Percentiles rank a stretch among this genome's conserved stretches.
Evolutionary conservation across 257 asterid genomes (phyloP).

Genomic region (Petrea volubilis): DNA sequence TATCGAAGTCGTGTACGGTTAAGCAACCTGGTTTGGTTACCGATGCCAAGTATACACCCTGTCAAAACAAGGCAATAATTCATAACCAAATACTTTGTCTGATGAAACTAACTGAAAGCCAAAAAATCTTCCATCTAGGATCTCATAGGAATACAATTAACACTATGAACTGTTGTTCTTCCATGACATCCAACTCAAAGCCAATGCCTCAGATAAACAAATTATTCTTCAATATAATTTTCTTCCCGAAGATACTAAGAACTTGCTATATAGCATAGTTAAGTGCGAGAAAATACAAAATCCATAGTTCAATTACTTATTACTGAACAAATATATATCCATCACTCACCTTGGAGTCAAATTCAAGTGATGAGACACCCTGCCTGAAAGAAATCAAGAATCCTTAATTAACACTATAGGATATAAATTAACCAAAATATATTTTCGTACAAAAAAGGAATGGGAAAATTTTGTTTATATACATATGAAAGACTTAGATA

Average conservation of each 20-base stretch:
- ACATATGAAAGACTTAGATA: neutral
- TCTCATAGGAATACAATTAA: neutral
- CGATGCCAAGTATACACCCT: constrained; percentile 95
- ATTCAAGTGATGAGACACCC: constrained; percentile 81
- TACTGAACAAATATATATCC: constrained; percentile 16
- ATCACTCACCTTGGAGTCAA: constrained; percentile 77
- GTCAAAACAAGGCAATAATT: constrained; percentile 26
- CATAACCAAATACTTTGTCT: constrained; percentile 11
- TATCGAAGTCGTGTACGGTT: constrained; percentile 88
- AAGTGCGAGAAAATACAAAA: neutral
- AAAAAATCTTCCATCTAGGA: neutral
- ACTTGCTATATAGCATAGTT: neutral
- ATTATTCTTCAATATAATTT: neutral
- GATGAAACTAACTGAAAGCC: neutral
- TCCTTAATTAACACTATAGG: neutral
- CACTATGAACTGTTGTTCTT: neutral
- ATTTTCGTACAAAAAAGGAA: neutral
- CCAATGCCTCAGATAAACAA: neutral
- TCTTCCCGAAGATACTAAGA: neutral
- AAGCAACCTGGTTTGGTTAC: constrained; percentile 85
- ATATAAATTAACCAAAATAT: neutral
- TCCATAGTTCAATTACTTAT: constrained; percentile 5
- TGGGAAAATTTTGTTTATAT: neutral
- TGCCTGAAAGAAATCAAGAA: constrained; percentile 45
- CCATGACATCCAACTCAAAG: neutral